Conservation (phyloP, 129 eudicot species). For the Arctium minus region DNA sequence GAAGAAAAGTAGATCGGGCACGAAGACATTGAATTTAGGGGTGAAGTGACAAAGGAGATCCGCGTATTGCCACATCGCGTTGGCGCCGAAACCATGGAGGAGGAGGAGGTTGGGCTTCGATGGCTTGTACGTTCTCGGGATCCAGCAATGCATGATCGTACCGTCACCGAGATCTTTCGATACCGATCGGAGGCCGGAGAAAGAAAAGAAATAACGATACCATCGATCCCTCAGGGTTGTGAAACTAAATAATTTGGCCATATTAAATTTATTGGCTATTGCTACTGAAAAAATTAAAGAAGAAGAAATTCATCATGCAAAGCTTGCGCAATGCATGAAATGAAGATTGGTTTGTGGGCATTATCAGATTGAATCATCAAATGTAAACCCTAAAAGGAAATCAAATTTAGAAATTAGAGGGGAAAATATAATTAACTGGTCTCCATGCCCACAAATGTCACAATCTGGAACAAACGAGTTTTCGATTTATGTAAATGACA, state of each 20-base stretch:
- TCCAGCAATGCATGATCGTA: conserved; percentile 74
- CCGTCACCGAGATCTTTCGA: conserved; percentile 49
- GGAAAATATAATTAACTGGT: conserved; percentile 5
- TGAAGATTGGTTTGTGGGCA: conserved; percentile 12
- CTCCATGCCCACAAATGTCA: conserved; percentile 1
- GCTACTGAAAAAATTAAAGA: background rate
- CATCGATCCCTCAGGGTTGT: conserved; percentile 61
- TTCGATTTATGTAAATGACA: background rate
- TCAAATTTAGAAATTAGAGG: background rate
- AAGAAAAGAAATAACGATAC: conserved; percentile 48
- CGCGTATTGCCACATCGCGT: conserved; percentile 91
- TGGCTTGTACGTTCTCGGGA: conserved; percentile 42
- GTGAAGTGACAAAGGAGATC: conserved; percentile 51
- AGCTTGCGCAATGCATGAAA: conserved; percentile 24
- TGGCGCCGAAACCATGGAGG: conserved; percentile 83
- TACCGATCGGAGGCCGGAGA: conserved; percentile 60
- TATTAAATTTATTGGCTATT: background rate
- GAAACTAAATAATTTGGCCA: conserved; percentile 55
- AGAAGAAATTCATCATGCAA: conserved; percentile 15
- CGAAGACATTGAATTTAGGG: conserved; percentile 56
- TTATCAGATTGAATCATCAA: background rate
- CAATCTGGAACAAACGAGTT: background rate
- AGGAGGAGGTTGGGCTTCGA: conserved; percentile 58
- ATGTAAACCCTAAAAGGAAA: conserved; percentile 5
- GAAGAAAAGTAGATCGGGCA: conserved; percentile 71